phyloP scores from a whole-genome alignment of 164 flowering plant genomes.

The Magnolia changhungtana region DNA sequence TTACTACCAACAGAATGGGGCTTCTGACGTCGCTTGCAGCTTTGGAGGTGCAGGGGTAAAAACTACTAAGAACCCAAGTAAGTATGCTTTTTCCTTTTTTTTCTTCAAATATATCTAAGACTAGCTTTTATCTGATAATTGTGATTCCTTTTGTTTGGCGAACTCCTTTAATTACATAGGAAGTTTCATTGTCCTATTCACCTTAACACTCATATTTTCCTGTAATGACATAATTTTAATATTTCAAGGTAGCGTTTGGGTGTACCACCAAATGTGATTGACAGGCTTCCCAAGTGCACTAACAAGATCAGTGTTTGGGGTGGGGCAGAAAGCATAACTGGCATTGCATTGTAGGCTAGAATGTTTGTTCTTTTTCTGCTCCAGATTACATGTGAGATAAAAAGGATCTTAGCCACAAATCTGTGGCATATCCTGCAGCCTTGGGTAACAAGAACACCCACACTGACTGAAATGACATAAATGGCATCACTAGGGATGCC shows the following conservation, averaged over 20 bases:
- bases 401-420: too few species aligned
- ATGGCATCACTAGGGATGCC: too few species aligned
- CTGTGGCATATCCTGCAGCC: too few species aligned
- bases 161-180: too few species aligned
- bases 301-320: neutral
- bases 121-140: neutral
- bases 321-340: neutral
- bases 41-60: conserved; percentile 86
- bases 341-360: neutral
- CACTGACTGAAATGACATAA: too few species aligned
- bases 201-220: neutral
- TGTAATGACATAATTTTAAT: too few species aligned
- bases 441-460: too few species aligned
- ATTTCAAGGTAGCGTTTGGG: neutral
- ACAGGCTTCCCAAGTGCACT: too few species aligned
- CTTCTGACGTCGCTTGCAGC: conserved; percentile 75
- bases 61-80: conserved; percentile 85
- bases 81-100: conserved; percentile 16
- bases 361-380: neutral
- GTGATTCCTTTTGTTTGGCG: too few species aligned
- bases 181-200: neutral
- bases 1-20: conserved; percentile 94
- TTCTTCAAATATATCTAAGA: neutral
- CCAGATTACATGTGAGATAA: neutral
- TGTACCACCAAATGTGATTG: too few species aligned